Conservation (phyloP, 2,329 filamentous ascomycete species). For the Lasiodiplodia gonubiensis region DNA sequence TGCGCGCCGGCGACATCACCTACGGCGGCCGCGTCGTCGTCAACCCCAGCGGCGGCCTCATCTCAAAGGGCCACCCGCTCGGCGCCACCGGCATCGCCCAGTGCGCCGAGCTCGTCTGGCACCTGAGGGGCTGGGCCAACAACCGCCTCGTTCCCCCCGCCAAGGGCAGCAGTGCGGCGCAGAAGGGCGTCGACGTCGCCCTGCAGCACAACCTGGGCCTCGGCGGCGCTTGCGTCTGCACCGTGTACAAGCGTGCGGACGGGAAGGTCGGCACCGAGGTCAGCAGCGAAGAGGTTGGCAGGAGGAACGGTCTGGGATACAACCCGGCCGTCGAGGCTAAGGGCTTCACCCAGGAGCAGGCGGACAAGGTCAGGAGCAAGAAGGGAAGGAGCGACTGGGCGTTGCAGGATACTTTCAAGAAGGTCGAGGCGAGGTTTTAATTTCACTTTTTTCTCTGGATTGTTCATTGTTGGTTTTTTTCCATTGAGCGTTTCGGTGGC, state of each 20-base stretch:
- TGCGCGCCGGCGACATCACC: constrained; percentile 85
- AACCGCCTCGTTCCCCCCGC: constrained; percentile 71
- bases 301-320: constrained; percentile 75
- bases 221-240: constrained; percentile 88
- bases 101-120: constrained; percentile 94
- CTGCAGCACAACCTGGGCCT: constrained; percentile 94
- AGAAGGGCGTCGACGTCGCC: constrained; percentile 57
- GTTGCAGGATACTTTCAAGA: constrained; percentile 73
- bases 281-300: constrained; percentile 67
- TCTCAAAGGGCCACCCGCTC: constrained; percentile 94
- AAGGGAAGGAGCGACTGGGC: constrained; percentile 73
- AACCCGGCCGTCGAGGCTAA: constrained; percentile 90
- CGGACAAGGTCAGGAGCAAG: constrained; percentile 71
- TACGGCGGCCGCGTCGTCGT: constrained; percentile 83
- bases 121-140: constrained; percentile 93
- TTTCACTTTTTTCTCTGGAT: background rate
- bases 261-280: constrained; percentile 68
- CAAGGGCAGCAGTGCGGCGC: constrained; percentile 50
- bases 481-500: background rate
- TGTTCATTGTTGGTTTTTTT: background rate
- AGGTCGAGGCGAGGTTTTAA: constrained; percentile 72
- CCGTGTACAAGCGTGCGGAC: constrained; percentile 85
- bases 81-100: constrained; percentile 95
- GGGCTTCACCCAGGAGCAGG: constrained; percentile 82
- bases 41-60: constrained; percentile 92